Evolutionary conservation across 169 alveolate species (phyloP), one percentile per base, ranked within the genome.

Genomic region (Eimeria acervulina): DNA sequence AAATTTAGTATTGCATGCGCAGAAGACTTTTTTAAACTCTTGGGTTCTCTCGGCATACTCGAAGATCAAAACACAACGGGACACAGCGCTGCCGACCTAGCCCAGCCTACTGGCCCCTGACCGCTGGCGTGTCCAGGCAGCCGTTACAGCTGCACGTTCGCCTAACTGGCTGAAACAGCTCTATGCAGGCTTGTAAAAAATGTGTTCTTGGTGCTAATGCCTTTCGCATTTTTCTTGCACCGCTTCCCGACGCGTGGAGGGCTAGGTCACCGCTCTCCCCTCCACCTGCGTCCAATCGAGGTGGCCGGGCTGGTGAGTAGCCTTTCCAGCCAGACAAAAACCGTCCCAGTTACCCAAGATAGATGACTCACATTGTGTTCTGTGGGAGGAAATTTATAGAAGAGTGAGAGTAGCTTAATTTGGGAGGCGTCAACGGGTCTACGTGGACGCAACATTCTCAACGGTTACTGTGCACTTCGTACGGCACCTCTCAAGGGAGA

Each of bases 91-190:
- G 87, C 87, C 87, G 87, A 76, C 87, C 38, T 23, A 36, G 87
- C 87, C 31, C 80, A 42, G 87, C 33, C 59, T 76, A 61, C 40
- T 76, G 33, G 87, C 87, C 87, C 63, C 40, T 38, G 59, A 76
- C 87, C 36, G 87, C 87, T 76, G 87, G 61, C 87, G 59, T 76
- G 87, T 42, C 59, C 59, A 42, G 21, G 87, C 87, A 76, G 80
- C 87, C 21, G 87, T n/a, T 76, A 61, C 87, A 7, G 63, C 87
- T 42, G 40, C 38, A 23, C 8, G 38, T 23, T 38, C 26, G 87
- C 21, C 87, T 76, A 42, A 68, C 80, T 68, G 31, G 44, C 47
- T 68, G n/a, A 13, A 68, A 68, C 44, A 68, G 5, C 23, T 33
- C 8, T 33, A 3, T 2, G n/a, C 38, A 63, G 33, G 38, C 7